Percentiles rank a stretch among this genome's conserved stretches.
Conservation (phyloP, 345 rosid genomes). For the Lepidium africanum region DNA sequence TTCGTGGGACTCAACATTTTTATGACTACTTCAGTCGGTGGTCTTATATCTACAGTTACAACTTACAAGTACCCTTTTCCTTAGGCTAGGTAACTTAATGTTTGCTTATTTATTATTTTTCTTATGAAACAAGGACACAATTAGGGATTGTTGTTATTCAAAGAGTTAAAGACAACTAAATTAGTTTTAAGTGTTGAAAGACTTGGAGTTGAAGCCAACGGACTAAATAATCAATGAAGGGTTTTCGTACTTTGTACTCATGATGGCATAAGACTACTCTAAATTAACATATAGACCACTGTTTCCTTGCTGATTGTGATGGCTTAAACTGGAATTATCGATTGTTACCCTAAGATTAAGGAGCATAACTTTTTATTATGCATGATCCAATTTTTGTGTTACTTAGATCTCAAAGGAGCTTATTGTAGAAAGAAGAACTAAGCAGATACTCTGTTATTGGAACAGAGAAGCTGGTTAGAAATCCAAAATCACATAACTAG, state of each 20-base stretch:
- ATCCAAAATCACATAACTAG: not conserved
- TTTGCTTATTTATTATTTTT: not conserved
- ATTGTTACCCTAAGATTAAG: not conserved
- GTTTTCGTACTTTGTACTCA: not conserved
- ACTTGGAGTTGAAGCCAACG: not conserved
- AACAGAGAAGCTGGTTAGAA: not conserved
- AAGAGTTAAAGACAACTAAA: not conserved
- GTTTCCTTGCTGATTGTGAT: not conserved
- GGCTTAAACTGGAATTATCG: not conserved
- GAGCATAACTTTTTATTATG: not conserved
- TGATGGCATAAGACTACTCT: not conserved
- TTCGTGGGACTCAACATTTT: not conserved
- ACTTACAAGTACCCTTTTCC: conserved; percentile 3
- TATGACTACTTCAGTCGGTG: not conserved
- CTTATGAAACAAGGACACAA: not conserved
- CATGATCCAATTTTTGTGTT: not conserved
- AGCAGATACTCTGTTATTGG: not conserved
- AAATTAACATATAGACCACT: not conserved
- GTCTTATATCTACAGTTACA: conserved; percentile 5
- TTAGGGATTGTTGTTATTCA: not conserved
- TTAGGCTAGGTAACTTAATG: not conserved
- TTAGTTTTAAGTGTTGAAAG: not conserved
- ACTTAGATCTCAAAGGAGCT: not conserved
- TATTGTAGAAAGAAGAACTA: not conserved
- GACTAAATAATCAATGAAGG: not conserved